Evolutionary conservation across 2,329 filamentous ascomycete species (phyloP).

Genomic region (Drechslerella coelobrocha): DNA sequence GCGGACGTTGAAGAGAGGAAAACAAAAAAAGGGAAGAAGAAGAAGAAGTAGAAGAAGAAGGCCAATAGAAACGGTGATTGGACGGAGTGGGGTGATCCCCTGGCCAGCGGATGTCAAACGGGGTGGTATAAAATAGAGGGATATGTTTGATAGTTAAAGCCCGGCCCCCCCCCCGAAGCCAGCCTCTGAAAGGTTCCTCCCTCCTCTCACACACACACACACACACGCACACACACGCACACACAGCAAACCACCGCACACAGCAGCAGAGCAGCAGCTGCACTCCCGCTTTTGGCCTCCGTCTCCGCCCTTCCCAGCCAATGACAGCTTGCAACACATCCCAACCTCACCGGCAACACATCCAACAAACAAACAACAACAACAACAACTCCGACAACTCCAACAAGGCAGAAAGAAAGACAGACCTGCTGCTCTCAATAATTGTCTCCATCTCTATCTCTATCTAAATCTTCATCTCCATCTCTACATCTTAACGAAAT

Average conservation of each 20-base stretch:
- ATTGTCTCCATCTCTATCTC: too few relatives aligned
- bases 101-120: conserved; percentile 14
- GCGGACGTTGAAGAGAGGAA: not conserved
- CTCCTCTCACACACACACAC: conserved; percentile 23
- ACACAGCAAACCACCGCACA: not conserved
- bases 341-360: conserved; percentile 36
- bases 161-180: conserved; percentile 30
- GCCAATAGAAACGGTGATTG: conserved; percentile 20
- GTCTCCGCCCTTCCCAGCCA: conserved; percentile 1
- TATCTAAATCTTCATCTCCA: too few relatives aligned
- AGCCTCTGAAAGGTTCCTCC: not conserved
- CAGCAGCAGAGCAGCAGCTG: not conserved
- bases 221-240: conserved; percentile 8
- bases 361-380: not conserved
- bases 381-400: not conserved
- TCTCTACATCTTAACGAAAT: too few relatives aligned
- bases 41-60: not conserved
- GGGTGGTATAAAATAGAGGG: conserved; percentile 38
- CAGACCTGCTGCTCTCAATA: not conserved
- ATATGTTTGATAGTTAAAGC: conserved; percentile 49
- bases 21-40: not conserved
- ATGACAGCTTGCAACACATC: conserved; percentile 3
- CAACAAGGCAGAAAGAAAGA: not conserved
- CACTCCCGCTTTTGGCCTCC: not conserved
- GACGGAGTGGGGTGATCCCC: conserved; percentile 44